Evolutionary conservation across 163 green algal genomes (phyloP), one percentile per base, ranked within the genome.

Genomic region (Scenedesmus sp.): DNA sequence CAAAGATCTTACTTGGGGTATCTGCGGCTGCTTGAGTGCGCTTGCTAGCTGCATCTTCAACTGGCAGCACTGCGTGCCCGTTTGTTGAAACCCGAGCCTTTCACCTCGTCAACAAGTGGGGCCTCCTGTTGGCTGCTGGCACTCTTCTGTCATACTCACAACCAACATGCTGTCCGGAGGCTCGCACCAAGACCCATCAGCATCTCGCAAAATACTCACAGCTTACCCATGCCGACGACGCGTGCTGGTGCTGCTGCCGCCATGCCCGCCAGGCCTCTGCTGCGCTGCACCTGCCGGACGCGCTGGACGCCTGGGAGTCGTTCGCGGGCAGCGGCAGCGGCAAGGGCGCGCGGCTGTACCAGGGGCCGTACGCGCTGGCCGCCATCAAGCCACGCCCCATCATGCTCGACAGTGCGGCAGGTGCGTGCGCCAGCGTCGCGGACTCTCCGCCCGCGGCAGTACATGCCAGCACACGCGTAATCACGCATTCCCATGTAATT

Each of bases 261-360:
- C 49, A 26, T 70, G 56, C 56, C 56, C 20, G 26, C 3, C 84
- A 40, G 86, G 65, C 65, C 65, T 76, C 65, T 65, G 53, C n/a
- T 51, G 73, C 37, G 89, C 84, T 87, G 70, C 95, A 92, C 91
- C 89, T 98, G 88, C 35, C 92, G 43, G 95, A 97, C 26, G 83
- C 90, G 2, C 81, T 97, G 85, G 92, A 96, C 30, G 46, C 20
- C 7, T 97, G 95, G 94, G 88, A 96, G 86, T 92, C 93, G 10
- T 98, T 97, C 90, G 95, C 91, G 16, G 81, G 91, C 30, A 72
- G 37, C 40, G 91, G 92, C 13, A 51, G 40, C 9, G 76, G 78
- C 59, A 72, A 70, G n/a, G 90, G 79, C 0, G 87, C 90, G 44
- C 90, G 87, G 22, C 56, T 94, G 53, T 86, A 80, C 68, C 53